These are phyloP conservation scores for Bauhinia variegata DNA, from an alignment of 306 rosid genomes.

Conservation along the genomic window DNA sequence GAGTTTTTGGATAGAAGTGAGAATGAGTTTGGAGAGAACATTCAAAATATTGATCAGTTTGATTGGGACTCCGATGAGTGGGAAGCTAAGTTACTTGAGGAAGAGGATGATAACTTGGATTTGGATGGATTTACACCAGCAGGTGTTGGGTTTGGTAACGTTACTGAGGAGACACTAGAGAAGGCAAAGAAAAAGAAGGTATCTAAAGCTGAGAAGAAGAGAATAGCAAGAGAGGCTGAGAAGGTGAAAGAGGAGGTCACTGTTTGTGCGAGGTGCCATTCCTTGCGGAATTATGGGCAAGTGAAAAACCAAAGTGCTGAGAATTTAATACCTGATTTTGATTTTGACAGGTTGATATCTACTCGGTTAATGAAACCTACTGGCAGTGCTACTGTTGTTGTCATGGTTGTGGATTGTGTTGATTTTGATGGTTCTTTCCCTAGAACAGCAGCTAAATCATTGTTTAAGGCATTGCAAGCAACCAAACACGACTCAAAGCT, in stretches of 20 bases:
- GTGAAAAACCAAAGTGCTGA: conserved; percentile 83
- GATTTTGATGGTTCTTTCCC: conserved; percentile 97
- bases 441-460: conserved; percentile 67
- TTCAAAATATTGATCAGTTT: conserved; percentile 35
- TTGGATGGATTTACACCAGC: conserved; percentile 76
- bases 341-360: conserved; percentile 79
- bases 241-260: conserved; percentile 87
- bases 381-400: conserved; percentile 68
- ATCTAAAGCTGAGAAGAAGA: conserved; percentile 80
- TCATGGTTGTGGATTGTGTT: conserved; percentile 94
- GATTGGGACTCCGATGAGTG: conserved; percentile 82
- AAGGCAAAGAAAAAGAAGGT: conserved; percentile 68
- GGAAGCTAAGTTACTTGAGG: conserved; percentile 66
- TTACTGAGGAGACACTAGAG: conserved; percentile 64
- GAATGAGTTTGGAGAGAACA: conserved; percentile 40
- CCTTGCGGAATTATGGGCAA: conserved; percentile 85
- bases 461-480: conserved; percentile 69
- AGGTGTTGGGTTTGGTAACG: conserved; percentile 87
- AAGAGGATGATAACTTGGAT: conserved; percentile 52
- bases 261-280: conserved; percentile 90
- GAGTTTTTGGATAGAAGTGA: conserved; percentile 40
- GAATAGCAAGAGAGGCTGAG: conserved; percentile 67
- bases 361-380: conserved; percentile 73
- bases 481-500: conserved; percentile 53
- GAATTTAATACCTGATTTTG: conserved; percentile 93